These are phyloP conservation scores for Calonectria leucothoes DNA, from an alignment of 2,329 filamentous ascomycete genomes.

Conservation along the genomic window DNA sequence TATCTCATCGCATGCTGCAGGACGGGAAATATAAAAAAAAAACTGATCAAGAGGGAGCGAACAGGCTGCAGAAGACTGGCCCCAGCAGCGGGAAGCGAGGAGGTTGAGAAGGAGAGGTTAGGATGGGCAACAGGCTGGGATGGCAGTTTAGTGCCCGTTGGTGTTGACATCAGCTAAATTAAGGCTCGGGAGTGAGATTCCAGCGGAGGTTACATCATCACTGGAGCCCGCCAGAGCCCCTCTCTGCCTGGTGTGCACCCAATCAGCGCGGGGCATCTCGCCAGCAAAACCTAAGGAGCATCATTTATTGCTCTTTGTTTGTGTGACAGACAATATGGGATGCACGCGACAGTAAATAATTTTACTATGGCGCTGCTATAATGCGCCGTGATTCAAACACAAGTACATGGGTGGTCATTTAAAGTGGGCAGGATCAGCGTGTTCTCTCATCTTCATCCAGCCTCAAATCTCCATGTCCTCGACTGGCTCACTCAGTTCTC, in stretches of 20 bases:
- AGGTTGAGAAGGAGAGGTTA: background rate
- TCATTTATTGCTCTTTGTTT: background rate
- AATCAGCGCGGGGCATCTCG: background rate
- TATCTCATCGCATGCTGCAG: slow-evolving; percentile 17
- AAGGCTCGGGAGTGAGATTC: slow-evolving; percentile 1
- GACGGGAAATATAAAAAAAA: background rate
- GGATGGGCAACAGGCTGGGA: background rate
- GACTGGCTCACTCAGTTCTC: background rate
- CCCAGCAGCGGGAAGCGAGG: background rate
- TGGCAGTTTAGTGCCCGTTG: background rate
- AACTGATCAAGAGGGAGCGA: background rate
- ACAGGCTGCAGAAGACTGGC: background rate
- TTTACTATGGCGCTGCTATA: no score
- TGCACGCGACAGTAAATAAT: no score
- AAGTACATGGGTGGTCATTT: no score
- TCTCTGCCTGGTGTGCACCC: background rate
- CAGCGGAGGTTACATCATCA: slow-evolving; percentile 6
- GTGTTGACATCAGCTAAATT: slow-evolving; percentile 2
- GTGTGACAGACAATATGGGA: background rate
- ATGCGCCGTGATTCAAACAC: no score
- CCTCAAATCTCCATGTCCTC: background rate
- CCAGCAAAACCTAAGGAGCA: no score
- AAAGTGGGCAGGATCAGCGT: background rate
- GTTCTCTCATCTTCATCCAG: background rate
- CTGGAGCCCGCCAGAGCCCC: background rate